These are phyloP conservation scores for Mucor piriformis DNA, from an alignment of 371 early-diverging fungal genomes.

Conservation along the genomic window DNA sequence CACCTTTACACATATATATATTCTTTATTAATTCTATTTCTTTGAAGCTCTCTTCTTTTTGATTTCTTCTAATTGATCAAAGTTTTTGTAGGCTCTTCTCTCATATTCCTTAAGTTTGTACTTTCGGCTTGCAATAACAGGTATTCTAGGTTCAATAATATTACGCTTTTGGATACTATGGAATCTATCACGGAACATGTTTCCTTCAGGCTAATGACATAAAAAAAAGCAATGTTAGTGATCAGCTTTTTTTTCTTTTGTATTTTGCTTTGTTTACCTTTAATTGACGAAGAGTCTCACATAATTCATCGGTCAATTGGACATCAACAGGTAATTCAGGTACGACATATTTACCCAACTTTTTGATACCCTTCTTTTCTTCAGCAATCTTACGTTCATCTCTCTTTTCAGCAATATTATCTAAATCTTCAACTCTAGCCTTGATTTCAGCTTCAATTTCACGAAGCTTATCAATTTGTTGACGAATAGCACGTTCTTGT, in stretches of 20 bases:
- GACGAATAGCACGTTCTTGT: constrained; percentile 58
- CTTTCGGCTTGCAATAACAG: constrained; percentile 42
- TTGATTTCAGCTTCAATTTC: constrained; percentile 52
- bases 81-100: constrained; percentile 56
- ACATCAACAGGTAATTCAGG: constrained; percentile 56
- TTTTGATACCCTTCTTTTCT: constrained; percentile 54
- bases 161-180: constrained; percentile 83
- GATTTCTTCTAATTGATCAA: constrained; percentile 31
- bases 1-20: not conserved
- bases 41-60: constrained; percentile 18
- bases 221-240: not conserved
- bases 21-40: not conserved
- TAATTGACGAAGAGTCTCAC: constrained; percentile 60
- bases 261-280: constrained; percentile 36
- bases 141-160: constrained; percentile 83
- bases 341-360: constrained; percentile 52
- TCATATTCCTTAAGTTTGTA: constrained; percentile 63
- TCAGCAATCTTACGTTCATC: constrained; percentile 41
- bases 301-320: constrained; percentile 62
- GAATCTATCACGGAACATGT: constrained; percentile 81
- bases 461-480: constrained; percentile 56
- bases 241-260: not conserved
- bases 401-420: constrained; percentile 42
- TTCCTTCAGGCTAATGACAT: constrained; percentile 82
- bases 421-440: constrained; percentile 40